Evolutionary conservation across 805 yeast species (phyloP).

Genomic region (Candida stauntonica): DNA sequence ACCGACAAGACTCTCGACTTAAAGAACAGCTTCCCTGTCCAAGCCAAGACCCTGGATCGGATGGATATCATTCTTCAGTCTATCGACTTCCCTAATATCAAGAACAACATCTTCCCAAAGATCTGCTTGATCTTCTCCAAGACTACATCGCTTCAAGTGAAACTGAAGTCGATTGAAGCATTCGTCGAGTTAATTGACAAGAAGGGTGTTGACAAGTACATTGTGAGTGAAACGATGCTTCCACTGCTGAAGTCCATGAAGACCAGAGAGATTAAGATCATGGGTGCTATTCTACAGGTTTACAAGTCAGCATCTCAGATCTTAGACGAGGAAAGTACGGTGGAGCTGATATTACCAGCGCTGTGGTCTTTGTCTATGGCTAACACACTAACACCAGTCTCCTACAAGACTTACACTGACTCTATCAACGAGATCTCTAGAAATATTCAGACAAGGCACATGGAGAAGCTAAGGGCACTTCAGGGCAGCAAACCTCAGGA

Average conservation of each 20-base stretch:
- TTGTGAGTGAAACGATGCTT: conserved; percentile 72
- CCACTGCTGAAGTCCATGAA: conserved; percentile 75
- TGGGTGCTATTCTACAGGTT: conserved; percentile 43
- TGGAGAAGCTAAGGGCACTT: conserved; percentile 28
- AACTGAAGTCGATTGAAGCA: conserved; percentile 59
- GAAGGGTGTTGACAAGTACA: conserved; percentile 63
- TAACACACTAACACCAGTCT: conserved; percentile 35
- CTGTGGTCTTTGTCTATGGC: conserved; percentile 48
- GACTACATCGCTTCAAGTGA: conserved; percentile 79
- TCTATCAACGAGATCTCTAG: conserved; percentile 39
- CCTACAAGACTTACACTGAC: conserved; percentile 37
- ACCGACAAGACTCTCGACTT: conserved; percentile 32
- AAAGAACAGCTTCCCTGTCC: conserved; percentile 36
- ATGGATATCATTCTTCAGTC: conserved; percentile 38
- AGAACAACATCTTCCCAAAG: conserved; percentile 70
- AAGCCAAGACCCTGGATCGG: conserved; percentile 47
- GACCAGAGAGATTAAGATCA: conserved; percentile 66
- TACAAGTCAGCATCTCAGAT: conserved; percentile 33
- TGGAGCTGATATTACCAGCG: conserved; percentile 53
- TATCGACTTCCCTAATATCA: conserved; percentile 65
- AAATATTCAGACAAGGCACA: conserved; percentile 41
- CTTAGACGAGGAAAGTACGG: conserved; percentile 44
- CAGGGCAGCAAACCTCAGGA: conserved; percentile 25
- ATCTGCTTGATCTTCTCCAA: conserved; percentile 71
- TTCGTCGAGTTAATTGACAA: conserved; percentile 53